phyloP scores from a whole-genome alignment of 1,284 basidiomycete genomes.

The Prillingera fragicola region DNA sequence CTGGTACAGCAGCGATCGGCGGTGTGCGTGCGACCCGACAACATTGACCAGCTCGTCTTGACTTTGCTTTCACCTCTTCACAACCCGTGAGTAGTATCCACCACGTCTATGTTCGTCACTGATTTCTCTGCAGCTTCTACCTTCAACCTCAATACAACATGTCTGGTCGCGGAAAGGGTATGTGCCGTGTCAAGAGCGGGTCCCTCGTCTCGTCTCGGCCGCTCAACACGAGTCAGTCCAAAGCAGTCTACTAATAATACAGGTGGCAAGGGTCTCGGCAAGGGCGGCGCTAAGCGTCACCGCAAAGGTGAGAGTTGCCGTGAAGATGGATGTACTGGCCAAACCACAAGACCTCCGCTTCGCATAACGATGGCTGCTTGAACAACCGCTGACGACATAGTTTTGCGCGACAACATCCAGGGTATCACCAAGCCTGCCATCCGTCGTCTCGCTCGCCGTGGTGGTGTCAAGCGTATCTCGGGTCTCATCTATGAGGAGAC shows the following conservation, averaged over 20 bases:
- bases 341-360: no score
- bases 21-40: background rate
- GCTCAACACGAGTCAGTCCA: background rate
- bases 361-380: no score
- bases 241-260: background rate
- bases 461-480: conserved; percentile 86
- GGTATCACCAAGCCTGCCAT: conserved; percentile 83
- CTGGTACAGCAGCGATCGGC: background rate
- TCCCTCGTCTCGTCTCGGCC: background rate
- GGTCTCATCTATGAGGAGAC: conserved; percentile 89
- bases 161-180: conserved; percentile 69
- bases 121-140: conserved; percentile 11
- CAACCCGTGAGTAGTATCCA: background rate
- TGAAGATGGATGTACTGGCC: conserved; percentile 34
- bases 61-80: background rate
- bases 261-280: conserved; percentile 57
- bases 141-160: conserved; percentile 46
- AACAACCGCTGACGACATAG: conserved; percentile 13
- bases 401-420: no score
- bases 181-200: conserved; percentile 1
- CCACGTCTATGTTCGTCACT: background rate
- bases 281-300: conserved; percentile 82
- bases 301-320: conserved; percentile 73
- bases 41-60: background rate
- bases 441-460: conserved; percentile 85